phyloP scores from a whole-genome alignment of 768 basidiomycete species.

The Suillus plorans region DNA sequence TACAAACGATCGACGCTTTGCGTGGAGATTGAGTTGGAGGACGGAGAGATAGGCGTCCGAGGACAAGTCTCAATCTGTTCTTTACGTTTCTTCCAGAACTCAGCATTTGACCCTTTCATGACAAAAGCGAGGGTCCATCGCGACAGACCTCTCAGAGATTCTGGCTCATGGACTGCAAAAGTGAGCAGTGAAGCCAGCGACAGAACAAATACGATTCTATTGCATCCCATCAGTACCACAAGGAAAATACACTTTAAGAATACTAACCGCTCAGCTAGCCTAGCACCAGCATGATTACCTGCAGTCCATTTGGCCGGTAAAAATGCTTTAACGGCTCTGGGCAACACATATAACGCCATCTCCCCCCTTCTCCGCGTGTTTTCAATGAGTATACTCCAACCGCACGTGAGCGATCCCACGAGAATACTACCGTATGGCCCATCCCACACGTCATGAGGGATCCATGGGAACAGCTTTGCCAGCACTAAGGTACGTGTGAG shows the following conservation, averaged over 20 bases:
- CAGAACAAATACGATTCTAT: constrained; percentile 56
- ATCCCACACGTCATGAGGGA: constrained; percentile 81
- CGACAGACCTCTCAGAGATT: constrained; percentile 69
- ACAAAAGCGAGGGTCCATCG: constrained; percentile 71
- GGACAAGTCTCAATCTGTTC: constrained; percentile 12
- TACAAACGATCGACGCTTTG: neutral
- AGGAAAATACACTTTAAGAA: neutral
- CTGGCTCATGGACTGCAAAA: constrained; percentile 57
- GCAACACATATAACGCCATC: constrained; percentile 78
- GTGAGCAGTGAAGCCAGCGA: constrained; percentile 70
- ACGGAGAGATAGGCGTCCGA: constrained; percentile 11
- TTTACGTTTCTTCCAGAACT: constrained; percentile 47
- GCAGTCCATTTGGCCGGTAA: constrained; percentile 56
- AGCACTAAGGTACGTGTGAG: constrained; percentile 63
- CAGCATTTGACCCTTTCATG: constrained; percentile 56
- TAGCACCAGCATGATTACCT: constrained; percentile 40
- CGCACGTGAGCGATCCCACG: constrained; percentile 67
- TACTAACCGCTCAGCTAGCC: constrained; percentile 55
- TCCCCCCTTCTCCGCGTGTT: constrained; percentile 70
- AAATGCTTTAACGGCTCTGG: constrained; percentile 63
- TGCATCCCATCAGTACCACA: constrained; percentile 14
- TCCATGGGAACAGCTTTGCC: constrained; percentile 59
- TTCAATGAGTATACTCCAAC: constrained; percentile 78
- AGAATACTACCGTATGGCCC: constrained; percentile 70
- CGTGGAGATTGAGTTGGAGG: neutral